Conservation (phyloP, 495 filamentous ascomycete genomes). For the Hypoxylon crocopeplum region DNA sequence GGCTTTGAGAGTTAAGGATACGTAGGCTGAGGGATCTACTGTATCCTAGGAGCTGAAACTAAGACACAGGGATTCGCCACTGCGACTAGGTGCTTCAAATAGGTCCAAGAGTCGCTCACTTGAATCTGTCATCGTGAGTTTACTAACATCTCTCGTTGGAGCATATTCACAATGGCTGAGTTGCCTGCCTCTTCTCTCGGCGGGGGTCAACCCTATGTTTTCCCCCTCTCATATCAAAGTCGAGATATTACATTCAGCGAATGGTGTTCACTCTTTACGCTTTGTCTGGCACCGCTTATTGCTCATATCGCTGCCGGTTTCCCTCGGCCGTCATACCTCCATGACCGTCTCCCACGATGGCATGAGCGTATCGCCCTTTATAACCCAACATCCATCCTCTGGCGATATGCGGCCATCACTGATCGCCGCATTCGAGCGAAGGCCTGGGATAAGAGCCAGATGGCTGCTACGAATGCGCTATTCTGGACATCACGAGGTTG, state of each 20-base stretch:
- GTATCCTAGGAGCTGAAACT: too few relatives aligned
- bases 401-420: conserved; percentile 44
- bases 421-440: conserved; percentile 40
- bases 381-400: conserved; percentile 45
- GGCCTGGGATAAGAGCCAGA: conserved; percentile 25
- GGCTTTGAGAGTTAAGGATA: too few relatives aligned
- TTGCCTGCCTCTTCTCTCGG: background rate
- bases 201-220: background rate
- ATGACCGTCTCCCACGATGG: background rate
- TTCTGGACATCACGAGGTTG: conserved; percentile 44
- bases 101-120: too few relatives aligned
- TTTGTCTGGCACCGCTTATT: conserved; percentile 42
- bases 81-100: too few relatives aligned
- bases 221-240: conserved; percentile 10
- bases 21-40: too few relatives aligned
- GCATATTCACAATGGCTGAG: too few relatives aligned
- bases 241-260: conserved; percentile 24
- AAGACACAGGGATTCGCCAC: too few relatives aligned
- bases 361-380: conserved; percentile 28
- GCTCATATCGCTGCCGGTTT: conserved; percentile 35
- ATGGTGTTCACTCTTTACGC: conserved; percentile 41
- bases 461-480: conserved; percentile 40
- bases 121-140: too few relatives aligned
- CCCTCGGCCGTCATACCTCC: conserved; percentile 29
- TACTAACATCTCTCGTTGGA: too few relatives aligned